Base-by-base conservation (phyloP, 495 filamentous ascomycete species). In the Sphaerosporella brunnea region DNA sequence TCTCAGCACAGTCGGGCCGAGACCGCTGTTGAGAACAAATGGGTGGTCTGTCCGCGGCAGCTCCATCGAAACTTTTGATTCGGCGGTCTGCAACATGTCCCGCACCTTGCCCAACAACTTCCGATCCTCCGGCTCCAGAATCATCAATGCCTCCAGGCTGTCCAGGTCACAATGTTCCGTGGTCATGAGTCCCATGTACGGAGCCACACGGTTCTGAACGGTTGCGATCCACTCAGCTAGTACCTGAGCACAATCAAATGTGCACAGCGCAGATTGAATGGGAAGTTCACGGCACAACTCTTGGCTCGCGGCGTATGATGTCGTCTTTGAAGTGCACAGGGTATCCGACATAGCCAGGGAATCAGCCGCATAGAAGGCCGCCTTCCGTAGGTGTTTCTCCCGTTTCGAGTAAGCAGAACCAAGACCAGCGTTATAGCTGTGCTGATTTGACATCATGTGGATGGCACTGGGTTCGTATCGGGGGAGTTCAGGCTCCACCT, bases 221-320 rank as follows among this genome's bases (percentile, higher is more conserved):
- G 88, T 93, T 11, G 82, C 81, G 35, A 92, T 74, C 90, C 90
- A 97, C 63, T 97, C 90, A 0, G 90, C 88, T 20, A 97, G 76
- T 0, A 97, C 85, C 58, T 93, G 85, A n/a, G 86, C 82, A 56
- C 90, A 96, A 57, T 97, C 90, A 60, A 94, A 93, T 10, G 80
- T 74, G 62, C 87, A 96, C 73, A 97, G 79, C 4, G 83, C 84
- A 11, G 85, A 87, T 53, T 93, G 86, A 21, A 96, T 69, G 1
- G 90, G 88, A n/a, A 97, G 69, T 57, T 96, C 90, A 23, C 86
- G 74, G 24, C 80, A 86, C n/a, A 97, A 69, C 58, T 95, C 88
- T 25, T 85, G 74, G 24, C 80, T 85, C 1, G 79, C 80, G 49
- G 84, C 78, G 51, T 93, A 80, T 4, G 84, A 81, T 61, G 86